Evolutionary conservation across 2,329 filamentous ascomycete genomes (phyloP), one percentile per base, ranked within the genome.

Genomic region (Apiospora phragmitis): DNA sequence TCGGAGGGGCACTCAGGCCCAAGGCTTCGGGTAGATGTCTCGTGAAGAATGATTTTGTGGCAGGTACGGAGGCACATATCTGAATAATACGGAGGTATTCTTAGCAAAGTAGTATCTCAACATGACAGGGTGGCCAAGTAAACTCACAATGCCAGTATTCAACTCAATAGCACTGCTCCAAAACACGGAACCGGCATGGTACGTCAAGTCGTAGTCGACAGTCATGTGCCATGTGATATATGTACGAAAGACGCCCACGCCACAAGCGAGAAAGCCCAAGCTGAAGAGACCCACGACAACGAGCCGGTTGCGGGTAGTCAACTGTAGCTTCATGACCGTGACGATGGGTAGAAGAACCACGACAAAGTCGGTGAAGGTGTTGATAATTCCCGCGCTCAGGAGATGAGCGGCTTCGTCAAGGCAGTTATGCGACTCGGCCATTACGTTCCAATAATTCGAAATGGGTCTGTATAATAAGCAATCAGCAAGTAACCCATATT

Each of bases 361-460:
- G 21, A 85, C 75, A 32, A 90, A 81, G 76, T 91, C 88, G 21
- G 88, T 89, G 47, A 86, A 76, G 69, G 89, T 89, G 77, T 90
- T 90, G 71, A 89, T 82, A 29, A 86, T 84, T 0, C 88, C 87
- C 45, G 89, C 82, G 42, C 83, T 82, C 35, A 88, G 82, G 47
- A 88, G 83, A 62, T 87, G 85, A 0, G 80, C 79, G 4, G 86
- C 83, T 71, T 90, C 81, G 26, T 85, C 73, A 41, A 86, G 82
- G 51, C 85, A 82, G 14, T 85, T 76, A 59, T 81, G 80, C 1
- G 77, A 76, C 21, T 71, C 71, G 38, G 71, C 26, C 1, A 80
- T 81, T 1, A 82, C 67, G 18, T 76, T 80, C 80, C 80, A 83
- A 73, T 80, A 83, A 24, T 76, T 77, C 29, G 77, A 77, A 4